Base-by-base conservation (phyloP, 164 flowering plant species). In the Stephania japonica region DNA sequence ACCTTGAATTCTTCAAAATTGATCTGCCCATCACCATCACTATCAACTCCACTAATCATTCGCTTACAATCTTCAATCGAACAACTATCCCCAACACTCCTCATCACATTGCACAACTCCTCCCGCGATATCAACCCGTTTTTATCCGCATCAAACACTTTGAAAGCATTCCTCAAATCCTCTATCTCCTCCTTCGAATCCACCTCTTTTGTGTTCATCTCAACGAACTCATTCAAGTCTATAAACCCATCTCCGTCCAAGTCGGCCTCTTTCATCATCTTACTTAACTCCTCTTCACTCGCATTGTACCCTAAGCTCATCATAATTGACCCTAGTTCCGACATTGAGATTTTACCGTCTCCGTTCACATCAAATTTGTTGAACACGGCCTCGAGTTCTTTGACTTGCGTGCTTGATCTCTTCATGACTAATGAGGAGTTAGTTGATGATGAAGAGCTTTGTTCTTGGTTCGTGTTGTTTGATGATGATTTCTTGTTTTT, bases 181-280 rank as follows among this genome's bases (percentile, higher is more conserved):
- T 78, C 83, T 65, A 84, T 2, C 9, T 69, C 84, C 76, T 88
- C 89, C n/a, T 5, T 5, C 62, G n/a, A 56, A 13, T 56, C 62
- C 5, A 84, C 75, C 7, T 87, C 89, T 53, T 76, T 82, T 8
- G 88, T 87, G 83, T 88, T 88, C 10, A 92, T 73, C 53, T 85
- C 94, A 27, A 88, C 79, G 71, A 92, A 92, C 78, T 92, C 93
- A 1, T 76, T 53, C 56, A 92, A 59, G 27, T 86, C 85, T 61
- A 90, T 87, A 88, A 65, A 83, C 11, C 95, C 97, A 72, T 92
- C 97, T 2, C 97, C 93, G 76, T 92, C 95, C 1, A 84, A 42
- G 73, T 92, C 97, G 41, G 85, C 86, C 75, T 87, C 93, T 0
- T 38, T 49, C 47, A 90, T 78, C 89, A 90, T 86, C 65, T 73